Evolutionary conservation across 106 monocot species (phyloP), one percentile per base, ranked within the genome.

Genomic region (Amphibolis antarctica): DNA sequence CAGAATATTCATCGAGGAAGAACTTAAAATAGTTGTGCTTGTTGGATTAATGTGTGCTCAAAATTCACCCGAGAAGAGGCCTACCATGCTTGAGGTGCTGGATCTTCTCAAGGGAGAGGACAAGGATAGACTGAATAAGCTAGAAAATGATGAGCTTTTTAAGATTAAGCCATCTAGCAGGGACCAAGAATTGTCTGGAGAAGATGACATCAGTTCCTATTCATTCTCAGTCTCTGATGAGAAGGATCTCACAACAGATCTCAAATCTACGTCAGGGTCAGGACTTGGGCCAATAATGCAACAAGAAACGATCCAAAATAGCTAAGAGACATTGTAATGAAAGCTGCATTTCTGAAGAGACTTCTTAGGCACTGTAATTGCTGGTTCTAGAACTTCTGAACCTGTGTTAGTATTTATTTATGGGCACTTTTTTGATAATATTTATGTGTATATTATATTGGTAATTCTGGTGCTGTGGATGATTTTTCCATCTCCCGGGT

Each of bases 21-120:
- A 85, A 26, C 20, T 85, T 24, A 67, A 55, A 46, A 78, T 75
- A 63, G 57, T 81, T 65, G 75, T 81, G 36, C 71, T 81, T 36
- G 78, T 85, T 29, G 85, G 74, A 1, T 73, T 85, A 15, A 24
- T 67, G 21, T 85, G 85, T 26, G 48, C 81, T 18, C 81, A 73
- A 64, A 66, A 55, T 10, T 28, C 18, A 10, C 69, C 78, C 4
- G 81, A 81, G 27, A 78, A 70, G 66, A 68, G 78, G 53, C 84
- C 80, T 1, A 74, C 69, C 1, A 84, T 84, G 77, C 23, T 71
- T 43, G 67, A 51, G 51, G 74, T 74, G 21, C 21, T 67, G 22
- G 51, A 44, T 14, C 53, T 74, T 11, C 67, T 74, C 13, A 74
- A 62, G 46, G 67, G 60, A 0, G 67, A 66, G 59, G 49, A 42